These are phyloP conservation scores for Haplosporangium sp. DNA, from an alignment of 371 early-diverging fungal genomes.

Conservation along the genomic window DNA sequence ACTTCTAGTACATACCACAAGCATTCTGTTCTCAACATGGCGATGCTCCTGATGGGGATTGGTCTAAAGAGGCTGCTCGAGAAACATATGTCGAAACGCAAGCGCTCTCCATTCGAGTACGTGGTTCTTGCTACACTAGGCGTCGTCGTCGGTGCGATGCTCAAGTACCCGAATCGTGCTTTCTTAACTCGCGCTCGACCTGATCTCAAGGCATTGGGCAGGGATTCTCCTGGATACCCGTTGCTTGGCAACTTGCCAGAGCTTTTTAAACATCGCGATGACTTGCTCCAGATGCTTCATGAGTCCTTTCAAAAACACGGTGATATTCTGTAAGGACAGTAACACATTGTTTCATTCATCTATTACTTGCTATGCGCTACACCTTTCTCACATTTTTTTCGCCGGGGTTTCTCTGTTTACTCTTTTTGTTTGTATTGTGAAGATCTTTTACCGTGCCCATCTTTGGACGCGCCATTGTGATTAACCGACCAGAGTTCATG, in stretches of 20 bases:
- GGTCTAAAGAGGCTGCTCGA: too few species aligned
- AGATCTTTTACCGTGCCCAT: slow-evolving; percentile 28
- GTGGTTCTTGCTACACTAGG: slow-evolving; percentile 34
- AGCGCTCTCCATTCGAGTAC: slow-evolving; percentile 33
- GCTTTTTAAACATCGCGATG: slow-evolving; percentile 11
- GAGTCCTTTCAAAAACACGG: slow-evolving; percentile 16
- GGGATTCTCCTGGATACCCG: slow-evolving; percentile 22
- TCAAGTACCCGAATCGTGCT: slow-evolving; percentile 44
- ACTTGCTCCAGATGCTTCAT: slow-evolving; percentile 14
- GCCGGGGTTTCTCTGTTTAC: too few species aligned
- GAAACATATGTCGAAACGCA: slow-evolving; percentile 1
- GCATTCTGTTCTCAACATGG: too few species aligned
- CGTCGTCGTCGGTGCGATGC: slow-evolving; percentile 25
- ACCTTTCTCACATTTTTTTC: too few species aligned
- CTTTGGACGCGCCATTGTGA: slow-evolving; percentile 32
- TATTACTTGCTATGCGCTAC: too few species aligned
- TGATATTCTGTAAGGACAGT: slow-evolving; percentile 1
- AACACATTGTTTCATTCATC: too few species aligned
- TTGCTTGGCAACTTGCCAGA: slow-evolving; percentile 43
- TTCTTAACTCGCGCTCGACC: slow-evolving; percentile 29
- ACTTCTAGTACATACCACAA: too few species aligned
- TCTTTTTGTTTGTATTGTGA: too few species aligned
- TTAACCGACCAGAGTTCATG: slow-evolving; percentile 32
- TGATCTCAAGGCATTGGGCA: slow-evolving; percentile 26
- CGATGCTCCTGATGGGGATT: too few species aligned